A percentile compares a stretch with the other conserved stretches of the same genome.
Conservation (phyloP, 768 basidiomycete species). For the Mycena amicta region DNA sequence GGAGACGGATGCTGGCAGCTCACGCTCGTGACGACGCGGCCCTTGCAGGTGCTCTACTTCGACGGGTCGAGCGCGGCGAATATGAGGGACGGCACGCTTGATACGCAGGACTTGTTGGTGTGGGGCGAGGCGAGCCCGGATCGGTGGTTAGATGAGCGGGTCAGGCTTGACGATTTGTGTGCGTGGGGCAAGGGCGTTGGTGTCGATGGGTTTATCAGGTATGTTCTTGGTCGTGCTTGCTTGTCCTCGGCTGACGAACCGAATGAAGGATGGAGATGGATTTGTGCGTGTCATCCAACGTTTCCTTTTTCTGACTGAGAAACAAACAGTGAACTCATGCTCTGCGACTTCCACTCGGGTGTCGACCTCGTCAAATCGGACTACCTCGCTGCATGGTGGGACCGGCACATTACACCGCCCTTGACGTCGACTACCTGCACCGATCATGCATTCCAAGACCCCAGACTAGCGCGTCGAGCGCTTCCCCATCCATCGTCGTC, state of each 20-base stretch:
- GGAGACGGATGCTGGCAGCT: conserved; percentile 41
- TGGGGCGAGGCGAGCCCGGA: conserved; percentile 40
- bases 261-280: conserved; percentile 29
- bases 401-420: background rate
- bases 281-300: conserved; percentile 29
- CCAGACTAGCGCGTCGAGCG: background rate
- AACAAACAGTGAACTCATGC: conserved; percentile 38
- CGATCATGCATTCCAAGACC: background rate
- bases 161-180: conserved; percentile 43
- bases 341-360: conserved; percentile 35
- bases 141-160: conserved; percentile 27
- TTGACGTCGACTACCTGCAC: background rate
- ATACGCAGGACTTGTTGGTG: conserved; percentile 50
- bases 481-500: background rate
- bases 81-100: conserved; percentile 41
- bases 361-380: conserved; percentile 27
- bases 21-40: conserved; percentile 38
- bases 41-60: conserved; percentile 52
- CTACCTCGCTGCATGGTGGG: conserved; percentile 15
- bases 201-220: conserved; percentile 52
- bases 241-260: background rate
- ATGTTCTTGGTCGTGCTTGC: background rate
- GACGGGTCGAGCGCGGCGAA: conserved; percentile 55
- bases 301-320: background rate
- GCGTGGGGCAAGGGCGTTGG: conserved; percentile 43